A percentile compares a stretch with the other conserved stretches of the same genome.
phyloP scores from a whole-genome alignment of 371 early-diverging fungal genomes.

The Mortierella sp. region DNA sequence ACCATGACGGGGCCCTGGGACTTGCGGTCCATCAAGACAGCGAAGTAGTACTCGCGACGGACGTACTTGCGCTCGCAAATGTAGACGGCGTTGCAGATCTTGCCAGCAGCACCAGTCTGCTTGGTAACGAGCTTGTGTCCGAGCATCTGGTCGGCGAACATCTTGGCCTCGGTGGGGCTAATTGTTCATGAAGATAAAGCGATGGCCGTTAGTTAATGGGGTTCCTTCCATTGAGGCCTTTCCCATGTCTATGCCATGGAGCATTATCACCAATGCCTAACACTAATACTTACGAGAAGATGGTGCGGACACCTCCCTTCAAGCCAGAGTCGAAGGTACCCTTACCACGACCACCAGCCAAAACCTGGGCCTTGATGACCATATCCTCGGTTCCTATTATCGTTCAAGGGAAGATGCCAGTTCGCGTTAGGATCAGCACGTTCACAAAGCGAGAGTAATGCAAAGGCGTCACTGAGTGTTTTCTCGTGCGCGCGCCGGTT shows the following conservation, averaged over 20 bases:
- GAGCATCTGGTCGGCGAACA: conserved; percentile 95
- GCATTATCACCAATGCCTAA: not conserved
- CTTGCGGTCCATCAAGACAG: conserved; percentile 96
- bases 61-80: conserved; percentile 96
- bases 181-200: conserved; percentile 8
- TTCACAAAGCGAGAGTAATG: not conserved
- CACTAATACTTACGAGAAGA: conserved; percentile 84
- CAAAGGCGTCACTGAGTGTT: not conserved
- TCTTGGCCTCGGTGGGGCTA: conserved; percentile 76
- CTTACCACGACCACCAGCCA: conserved; percentile 99
- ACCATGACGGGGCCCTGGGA: conserved; percentile 96
- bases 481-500: not conserved
- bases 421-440: not conserved
- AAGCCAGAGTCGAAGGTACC: conserved; percentile 95
- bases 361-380: conserved; percentile 98
- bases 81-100: conserved; percentile 95
- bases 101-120: conserved; percentile 97
- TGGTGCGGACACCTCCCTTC: conserved; percentile 96
- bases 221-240: not conserved
- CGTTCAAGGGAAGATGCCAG: not conserved
- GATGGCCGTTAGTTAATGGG: not conserved
- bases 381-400: conserved; percentile 82
- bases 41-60: conserved; percentile 98
- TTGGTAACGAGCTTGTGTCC: conserved; percentile 97
- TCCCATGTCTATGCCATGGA: not conserved